Evolutionary conservation across 164 flowering plant genomes (phyloP), one percentile per base, ranked within the genome.

Genomic region (Dillenia turbinata): DNA sequence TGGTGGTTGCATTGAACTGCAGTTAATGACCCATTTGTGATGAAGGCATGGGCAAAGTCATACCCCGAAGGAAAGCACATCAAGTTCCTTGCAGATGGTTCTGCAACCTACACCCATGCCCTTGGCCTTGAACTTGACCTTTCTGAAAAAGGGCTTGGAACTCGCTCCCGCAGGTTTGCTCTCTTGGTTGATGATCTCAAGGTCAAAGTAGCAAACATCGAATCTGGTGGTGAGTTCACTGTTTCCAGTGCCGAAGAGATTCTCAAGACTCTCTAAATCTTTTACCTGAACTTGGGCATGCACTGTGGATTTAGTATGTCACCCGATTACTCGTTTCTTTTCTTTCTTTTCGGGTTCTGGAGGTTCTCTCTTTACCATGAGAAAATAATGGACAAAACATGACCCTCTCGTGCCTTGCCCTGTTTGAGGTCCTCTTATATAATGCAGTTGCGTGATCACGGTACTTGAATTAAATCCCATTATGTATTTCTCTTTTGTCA

Each of bases 11-110:
- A 9, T 44, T 49, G 15, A 9, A 47, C 66, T 76, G 77, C 84
- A 91, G 98, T 94, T 3, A 94, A 94, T 59, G 98, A 94, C 58
- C 93, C 95, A 4, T 94, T 91, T 64, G 98, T 94, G 83, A 87
- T 91, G 98, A 89, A 81, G 85, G 96, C 85, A 57, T 91, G 96
- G 98, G 82, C 84, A 8, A 84, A 94, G 71, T 73, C 92, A 2
- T 94, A 58, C 80, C 86, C 95, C 3, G 91, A 87, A 55, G 89
- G 81, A 84, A 84, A 89, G 80, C 78, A 83, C 54, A 86, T 94
- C 16, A 87, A 86, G 85, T 91, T 94, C 78, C 78, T 91, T 1
- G 93, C 96, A 26, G 98, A 91, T 76, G 97, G 96, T 4, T 82
- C 95, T 1, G 96, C 77, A 10, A 57, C 59, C 11, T 94, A 89